Conservation (phyloP, 495 filamentous ascomycete species). For the Oidiodendron maius region DNA sequence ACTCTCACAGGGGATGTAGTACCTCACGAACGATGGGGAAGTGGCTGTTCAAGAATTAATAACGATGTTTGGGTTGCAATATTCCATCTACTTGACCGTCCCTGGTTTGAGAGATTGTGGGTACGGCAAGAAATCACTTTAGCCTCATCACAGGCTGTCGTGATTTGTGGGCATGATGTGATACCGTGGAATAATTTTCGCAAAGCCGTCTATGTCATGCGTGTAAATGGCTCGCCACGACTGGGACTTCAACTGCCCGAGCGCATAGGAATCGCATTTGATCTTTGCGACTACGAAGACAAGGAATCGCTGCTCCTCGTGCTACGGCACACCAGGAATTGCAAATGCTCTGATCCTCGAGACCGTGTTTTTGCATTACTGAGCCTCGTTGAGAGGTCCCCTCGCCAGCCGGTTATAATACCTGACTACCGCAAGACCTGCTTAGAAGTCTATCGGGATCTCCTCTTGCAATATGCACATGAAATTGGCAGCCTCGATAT, state of each 20-base stretch:
- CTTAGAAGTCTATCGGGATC: not conserved
- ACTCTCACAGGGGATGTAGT: not conserved
- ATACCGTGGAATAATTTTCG: not conserved
- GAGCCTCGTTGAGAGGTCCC: not conserved
- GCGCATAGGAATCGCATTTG: not conserved
- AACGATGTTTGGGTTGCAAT: not conserved
- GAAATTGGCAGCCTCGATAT: not conserved
- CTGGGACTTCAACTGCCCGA: not conserved
- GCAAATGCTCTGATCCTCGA: not conserved
- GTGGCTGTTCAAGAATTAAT: not conserved
- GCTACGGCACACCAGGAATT: not conserved
- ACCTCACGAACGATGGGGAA: not conserved
- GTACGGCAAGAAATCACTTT: not conserved
- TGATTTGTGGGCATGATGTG: not conserved
- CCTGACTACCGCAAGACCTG: not conserved
- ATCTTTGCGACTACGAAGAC: not conserved
- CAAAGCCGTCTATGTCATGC: not conserved
- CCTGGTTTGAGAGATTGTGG: conserved; percentile 2
- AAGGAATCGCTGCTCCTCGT: not conserved
- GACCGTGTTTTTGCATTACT: not conserved
- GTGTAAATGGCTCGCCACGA: not conserved
- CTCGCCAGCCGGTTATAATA: not conserved
- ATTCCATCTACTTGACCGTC: not conserved
- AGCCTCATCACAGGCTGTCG: not conserved
- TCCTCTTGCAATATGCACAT: not conserved